Conservation (phyloP, 768 basidiomycete genomes). For the Hericium erinaceus region DNA sequence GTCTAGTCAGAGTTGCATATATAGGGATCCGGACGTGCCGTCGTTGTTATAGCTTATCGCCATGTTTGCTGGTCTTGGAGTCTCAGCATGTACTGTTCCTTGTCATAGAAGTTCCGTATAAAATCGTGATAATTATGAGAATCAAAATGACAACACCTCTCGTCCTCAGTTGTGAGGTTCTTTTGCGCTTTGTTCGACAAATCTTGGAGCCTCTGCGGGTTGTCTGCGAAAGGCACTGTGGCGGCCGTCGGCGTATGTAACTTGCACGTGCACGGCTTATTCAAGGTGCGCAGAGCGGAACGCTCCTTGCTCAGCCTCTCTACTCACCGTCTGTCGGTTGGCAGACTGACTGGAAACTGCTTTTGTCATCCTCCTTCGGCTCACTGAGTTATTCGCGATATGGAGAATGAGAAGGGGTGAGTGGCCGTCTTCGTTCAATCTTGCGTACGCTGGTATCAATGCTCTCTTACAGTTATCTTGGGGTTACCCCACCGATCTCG, state of each 20-base stretch:
- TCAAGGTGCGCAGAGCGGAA: neutral
- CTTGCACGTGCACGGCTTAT: neutral
- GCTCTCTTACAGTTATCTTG: slow-evolving; percentile 47
- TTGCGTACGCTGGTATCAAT: neutral
- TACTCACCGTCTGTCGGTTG: neutral
- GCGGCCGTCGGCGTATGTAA: neutral
- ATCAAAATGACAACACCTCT: no score
- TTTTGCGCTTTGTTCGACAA: no score
- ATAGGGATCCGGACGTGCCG: no score
- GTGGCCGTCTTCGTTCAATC: neutral
- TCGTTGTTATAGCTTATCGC: no score
- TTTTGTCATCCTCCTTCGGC: neutral
- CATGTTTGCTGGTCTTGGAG: no score
- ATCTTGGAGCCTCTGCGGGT: no score
- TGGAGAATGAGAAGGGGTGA: slow-evolving; percentile 12
- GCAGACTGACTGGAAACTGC: neutral
- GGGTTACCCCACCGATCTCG: slow-evolving; percentile 83
- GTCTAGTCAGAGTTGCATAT: no score
- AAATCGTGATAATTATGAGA: no score
- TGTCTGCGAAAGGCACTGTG: neutral
- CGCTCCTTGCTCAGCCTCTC: neutral
- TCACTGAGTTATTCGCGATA: neutral
- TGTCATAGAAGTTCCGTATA: no score
- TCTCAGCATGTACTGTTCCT: no score
- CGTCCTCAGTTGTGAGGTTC: no score